These are phyloP conservation scores for Lolium perenne DNA, from an alignment of 176 grass and related monocot genomes.

Conservation along the genomic window DNA sequence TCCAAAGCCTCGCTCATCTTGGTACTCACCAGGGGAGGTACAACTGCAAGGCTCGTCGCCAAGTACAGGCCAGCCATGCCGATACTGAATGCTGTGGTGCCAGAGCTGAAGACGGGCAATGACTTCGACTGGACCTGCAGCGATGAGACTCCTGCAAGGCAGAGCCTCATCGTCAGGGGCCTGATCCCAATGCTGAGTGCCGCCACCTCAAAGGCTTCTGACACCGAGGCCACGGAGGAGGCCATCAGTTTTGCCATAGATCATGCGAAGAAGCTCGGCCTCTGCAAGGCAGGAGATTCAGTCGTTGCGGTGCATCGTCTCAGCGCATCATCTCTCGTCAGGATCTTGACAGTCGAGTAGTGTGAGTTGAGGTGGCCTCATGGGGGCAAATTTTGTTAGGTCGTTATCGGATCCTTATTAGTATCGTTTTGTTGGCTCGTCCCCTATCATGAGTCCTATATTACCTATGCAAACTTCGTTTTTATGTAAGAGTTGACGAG, in stretches of 20 bases:
- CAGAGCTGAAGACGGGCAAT: slow-evolving; percentile 61
- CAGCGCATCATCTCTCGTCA: slow-evolving; percentile 59
- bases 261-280: slow-evolving; percentile 63
- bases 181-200: slow-evolving; percentile 70
- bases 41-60: slow-evolving; percentile 72
- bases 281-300: slow-evolving; percentile 73
- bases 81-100: slow-evolving; percentile 62
- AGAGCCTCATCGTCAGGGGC: slow-evolving; percentile 70
- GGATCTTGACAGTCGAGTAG: slow-evolving; percentile 64
- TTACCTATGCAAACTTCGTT: not conserved
- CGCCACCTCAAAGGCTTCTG: slow-evolving; percentile 64
- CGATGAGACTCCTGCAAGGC: slow-evolving; percentile 81
- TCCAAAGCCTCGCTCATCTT: slow-evolving; percentile 71
- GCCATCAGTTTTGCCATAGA: slow-evolving; percentile 56
- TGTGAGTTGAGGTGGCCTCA: not conserved
- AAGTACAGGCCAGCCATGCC: slow-evolving; percentile 87
- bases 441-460: not conserved
- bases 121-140: slow-evolving; percentile 84
- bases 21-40: slow-evolving; percentile 85
- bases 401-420: slow-evolving; percentile 14
- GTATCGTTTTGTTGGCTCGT: slow-evolving; percentile 40
- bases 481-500: slow-evolving; percentile 3
- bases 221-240: slow-evolving; percentile 77
- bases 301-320: slow-evolving; percentile 76
- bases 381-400: slow-evolving; percentile 49